phyloP scores from a whole-genome alignment of 768 basidiomycete genomes.

The Psilocybe cyanescens region DNA sequence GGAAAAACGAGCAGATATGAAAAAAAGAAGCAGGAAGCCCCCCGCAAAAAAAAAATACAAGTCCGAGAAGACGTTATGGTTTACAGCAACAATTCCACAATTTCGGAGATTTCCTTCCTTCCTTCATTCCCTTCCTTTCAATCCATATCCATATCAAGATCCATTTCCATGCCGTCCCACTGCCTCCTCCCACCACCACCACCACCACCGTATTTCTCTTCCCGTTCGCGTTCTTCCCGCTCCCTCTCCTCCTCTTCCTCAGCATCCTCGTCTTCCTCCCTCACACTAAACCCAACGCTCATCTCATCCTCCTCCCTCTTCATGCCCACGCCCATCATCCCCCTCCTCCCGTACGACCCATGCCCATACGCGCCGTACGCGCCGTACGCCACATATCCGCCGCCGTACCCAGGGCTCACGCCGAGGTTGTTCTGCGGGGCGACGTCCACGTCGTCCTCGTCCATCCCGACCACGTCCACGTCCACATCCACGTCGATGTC shows the following conservation, averaged over 20 bases:
- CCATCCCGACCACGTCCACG: conserved; percentile 21
- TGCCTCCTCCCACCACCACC: conserved; percentile 26
- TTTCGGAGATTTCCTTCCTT: not conserved
- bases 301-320: conserved; percentile 51
- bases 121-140: not conserved
- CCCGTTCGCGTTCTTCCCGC: conserved; percentile 27
- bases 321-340: conserved; percentile 24
- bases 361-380: not conserved
- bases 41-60: not conserved
- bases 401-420: conserved; percentile 11
- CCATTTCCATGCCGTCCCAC: conserved; percentile 53
- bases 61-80: not conserved
- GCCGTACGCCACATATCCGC: conserved; percentile 9
- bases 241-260: conserved; percentile 41
- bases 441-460: conserved; percentile 12
- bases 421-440: not conserved
- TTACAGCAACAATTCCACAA: not conserved
- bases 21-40: not conserved
- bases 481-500: conserved; percentile 23
- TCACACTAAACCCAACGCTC: conserved; percentile 40
- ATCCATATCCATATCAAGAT: conserved; percentile 54
- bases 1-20: not conserved
- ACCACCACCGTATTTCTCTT: conserved; percentile 27
- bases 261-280: conserved; percentile 51
- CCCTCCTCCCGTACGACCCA: conserved; percentile 23